Evolutionary conservation across 1,284 basidiomycete genomes (phyloP), one percentile per base, ranked within the genome.

Genomic region (Coniophora puteana): DNA sequence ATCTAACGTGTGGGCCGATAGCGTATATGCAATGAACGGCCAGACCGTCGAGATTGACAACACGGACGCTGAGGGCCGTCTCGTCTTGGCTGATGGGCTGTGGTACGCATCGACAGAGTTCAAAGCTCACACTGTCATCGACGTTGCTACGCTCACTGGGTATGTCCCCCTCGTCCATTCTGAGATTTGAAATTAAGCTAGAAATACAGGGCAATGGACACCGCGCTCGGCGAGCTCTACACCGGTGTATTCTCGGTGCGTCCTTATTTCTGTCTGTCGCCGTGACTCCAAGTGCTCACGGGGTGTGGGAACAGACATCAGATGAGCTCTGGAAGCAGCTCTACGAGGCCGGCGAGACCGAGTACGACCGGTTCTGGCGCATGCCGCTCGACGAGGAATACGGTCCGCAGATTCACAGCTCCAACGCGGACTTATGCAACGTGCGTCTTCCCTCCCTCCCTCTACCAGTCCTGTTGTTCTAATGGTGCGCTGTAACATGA

Each of bases 1-100:
- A 6, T 24, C 31, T 38, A 31, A 32, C 23, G 23, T 36, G 14
- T 22, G 35, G 20, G 31, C 7, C 34, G n/a, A 7, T 54, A 89
- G 90, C 40, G 61, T 93, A 47, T 85, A 89, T 51, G 86, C 89
- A 5, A 90, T 90, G 81, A 93, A 92, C 57, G 90, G 91, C 29
- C 90, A 91, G 62, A 82, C 84, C 0, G 76, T 94, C 24, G 89
- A 93, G 59, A 78, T 93, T 27, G 89, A 93, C 65, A 93, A 93
- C 65, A 93, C 90, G 0, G 90, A 93, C 57, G 89, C 89, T 4
- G 89, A 92, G 58, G 91, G 92, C 14, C 80, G 92, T 21, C 70
- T 94, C 17, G 71, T 93, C 17, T 74, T 89, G 26, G 74, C 85
- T 36, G 91, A 94, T 59, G 88, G 90, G 3, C 75, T 94, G 36